These are phyloP conservation scores for Sugiyamaella sp. DNA, from an alignment of 1,139 yeast species.

Conservation along the genomic window DNA sequence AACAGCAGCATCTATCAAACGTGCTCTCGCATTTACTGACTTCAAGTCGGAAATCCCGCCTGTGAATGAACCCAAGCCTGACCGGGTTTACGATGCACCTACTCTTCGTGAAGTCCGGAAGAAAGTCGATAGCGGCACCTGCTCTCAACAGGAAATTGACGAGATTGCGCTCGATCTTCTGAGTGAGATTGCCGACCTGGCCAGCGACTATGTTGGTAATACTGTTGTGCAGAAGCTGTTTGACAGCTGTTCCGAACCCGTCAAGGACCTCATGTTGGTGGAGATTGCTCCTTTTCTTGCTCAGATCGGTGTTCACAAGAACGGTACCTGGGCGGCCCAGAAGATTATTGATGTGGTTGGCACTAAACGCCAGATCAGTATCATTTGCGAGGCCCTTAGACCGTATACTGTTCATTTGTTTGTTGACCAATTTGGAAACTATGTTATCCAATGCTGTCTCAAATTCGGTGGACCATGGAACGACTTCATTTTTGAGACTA, in stretches of 20 bases:
- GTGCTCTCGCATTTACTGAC: slow-evolving; percentile 37
- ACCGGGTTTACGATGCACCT: slow-evolving; percentile 83
- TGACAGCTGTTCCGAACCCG: slow-evolving; percentile 66
- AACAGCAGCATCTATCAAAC: slow-evolving; percentile 32
- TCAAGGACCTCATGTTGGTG: slow-evolving; percentile 81
- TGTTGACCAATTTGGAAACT: slow-evolving; percentile 95
- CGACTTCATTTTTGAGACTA: slow-evolving; percentile 85
- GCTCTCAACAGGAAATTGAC: slow-evolving; percentile 64
- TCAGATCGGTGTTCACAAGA: slow-evolving; percentile 92
- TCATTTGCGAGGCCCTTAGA: slow-evolving; percentile 70
- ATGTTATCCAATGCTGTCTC: slow-evolving; percentile 91
- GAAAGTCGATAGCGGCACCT: slow-evolving; percentile 49
- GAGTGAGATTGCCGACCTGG: slow-evolving; percentile 85
- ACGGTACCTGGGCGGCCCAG: slow-evolving; percentile 99
- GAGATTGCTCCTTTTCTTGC: slow-evolving; percentile 80
- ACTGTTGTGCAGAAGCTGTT: slow-evolving; percentile 93
- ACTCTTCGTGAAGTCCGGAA: slow-evolving; percentile 63
- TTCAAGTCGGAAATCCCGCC: slow-evolving; percentile 37
- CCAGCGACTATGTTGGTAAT: slow-evolving; percentile 93
- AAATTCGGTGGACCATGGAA: slow-evolving; percentile 88
- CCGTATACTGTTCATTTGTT: slow-evolving; percentile 86
- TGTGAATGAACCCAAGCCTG: slow-evolving; percentile 42
- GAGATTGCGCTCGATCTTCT: slow-evolving; percentile 83
- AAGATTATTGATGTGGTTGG: slow-evolving; percentile 81
- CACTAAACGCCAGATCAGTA: slow-evolving; percentile 66